These are phyloP conservation scores for Linnemannia zychae DNA, from an alignment of 192 early-diverging fungal genomes.

Conservation along the genomic window DNA sequence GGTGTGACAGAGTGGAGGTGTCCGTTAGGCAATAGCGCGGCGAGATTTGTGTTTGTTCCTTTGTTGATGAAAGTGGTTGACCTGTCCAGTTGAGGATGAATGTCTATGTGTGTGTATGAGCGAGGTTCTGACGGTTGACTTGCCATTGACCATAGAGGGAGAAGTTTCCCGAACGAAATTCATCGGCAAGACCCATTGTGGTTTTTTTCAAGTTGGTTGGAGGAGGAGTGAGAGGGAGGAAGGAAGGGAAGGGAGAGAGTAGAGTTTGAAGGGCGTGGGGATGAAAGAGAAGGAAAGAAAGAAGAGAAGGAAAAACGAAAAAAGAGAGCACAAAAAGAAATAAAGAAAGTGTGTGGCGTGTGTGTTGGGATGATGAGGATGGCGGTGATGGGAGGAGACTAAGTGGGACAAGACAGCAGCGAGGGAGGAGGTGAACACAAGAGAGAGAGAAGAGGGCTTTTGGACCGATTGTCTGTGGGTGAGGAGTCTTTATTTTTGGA, in stretches of 20 bases:
- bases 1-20: not conserved
- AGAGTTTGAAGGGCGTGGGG: not conserved
- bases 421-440: not conserved
- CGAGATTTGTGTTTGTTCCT: not conserved
- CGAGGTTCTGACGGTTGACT: conserved; percentile 15
- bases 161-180: conserved; percentile 64
- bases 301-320: not conserved
- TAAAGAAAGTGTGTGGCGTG: not conserved
- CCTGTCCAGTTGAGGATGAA: too few relatives aligned
- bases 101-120: not conserved
- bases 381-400: not conserved
- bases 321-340: not conserved
- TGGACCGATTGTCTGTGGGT: not conserved
- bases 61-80: not conserved
- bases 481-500: not conserved
- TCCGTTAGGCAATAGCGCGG: not conserved
- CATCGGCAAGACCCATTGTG: conserved; percentile 59
- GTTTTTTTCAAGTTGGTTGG: not conserved
- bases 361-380: conserved; percentile 2
- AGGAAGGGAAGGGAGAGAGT: not conserved
- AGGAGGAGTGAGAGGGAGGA: not conserved
- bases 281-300: not conserved
- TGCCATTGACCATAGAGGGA: conserved; percentile 69
- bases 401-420: not conserved
- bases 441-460: not conserved